Evolutionary conservation across 257 asterid genomes (phyloP).

Genomic region (Eustoma russellianum): DNA sequence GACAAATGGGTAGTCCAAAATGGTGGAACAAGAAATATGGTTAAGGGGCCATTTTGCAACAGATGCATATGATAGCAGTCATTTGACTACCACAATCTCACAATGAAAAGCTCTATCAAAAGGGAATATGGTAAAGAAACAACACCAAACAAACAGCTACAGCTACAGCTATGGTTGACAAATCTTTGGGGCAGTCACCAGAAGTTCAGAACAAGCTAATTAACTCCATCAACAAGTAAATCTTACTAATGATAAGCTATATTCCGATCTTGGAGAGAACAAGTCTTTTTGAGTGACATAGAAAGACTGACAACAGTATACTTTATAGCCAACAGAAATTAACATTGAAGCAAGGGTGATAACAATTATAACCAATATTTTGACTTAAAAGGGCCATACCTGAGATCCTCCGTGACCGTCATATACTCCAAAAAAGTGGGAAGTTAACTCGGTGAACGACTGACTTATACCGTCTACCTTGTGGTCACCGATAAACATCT

Average conservation of each 20-base stretch:
- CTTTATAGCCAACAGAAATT: background rate
- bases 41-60: background rate
- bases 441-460: slow-evolving; percentile 54
- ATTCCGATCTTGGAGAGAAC: no score
- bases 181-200: no score
- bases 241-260: no score
- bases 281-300: no score
- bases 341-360: background rate
- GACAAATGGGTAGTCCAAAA: background rate
- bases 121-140: no score
- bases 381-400: slow-evolving; percentile 28
- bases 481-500: slow-evolving; percentile 57
- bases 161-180: no score
- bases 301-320: background rate
- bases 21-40: background rate
- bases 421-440: slow-evolving; percentile 83
- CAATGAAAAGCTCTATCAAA: no score
- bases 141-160: no score
- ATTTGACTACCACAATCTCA: no score
- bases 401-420: slow-evolving; percentile 96
- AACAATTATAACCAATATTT: background rate
- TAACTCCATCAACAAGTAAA: no score
- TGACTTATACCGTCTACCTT: slow-evolving; percentile 44
- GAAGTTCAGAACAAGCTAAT: no score
- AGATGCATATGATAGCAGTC: background rate